Evolutionary conservation across 441 rosid species (phyloP).

Genomic region (Bruguiera hainesii): DNA sequence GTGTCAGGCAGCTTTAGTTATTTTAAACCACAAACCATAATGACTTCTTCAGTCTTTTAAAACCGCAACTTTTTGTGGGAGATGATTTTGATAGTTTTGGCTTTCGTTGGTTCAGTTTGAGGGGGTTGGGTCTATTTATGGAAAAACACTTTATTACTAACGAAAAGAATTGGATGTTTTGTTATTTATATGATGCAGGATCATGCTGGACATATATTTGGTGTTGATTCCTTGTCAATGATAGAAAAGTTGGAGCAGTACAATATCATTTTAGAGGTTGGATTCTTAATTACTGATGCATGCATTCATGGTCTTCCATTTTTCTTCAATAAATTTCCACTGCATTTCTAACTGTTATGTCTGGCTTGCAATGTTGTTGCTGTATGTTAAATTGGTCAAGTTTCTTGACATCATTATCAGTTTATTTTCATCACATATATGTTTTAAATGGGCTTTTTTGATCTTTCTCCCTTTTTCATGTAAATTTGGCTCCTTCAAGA

Average conservation of each 20-base stretch:
- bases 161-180: too few relatives aligned
- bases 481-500: neutral
- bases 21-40: too few relatives aligned
- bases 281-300: slow-evolving; percentile 22
- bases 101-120: too few relatives aligned
- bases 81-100: too few relatives aligned
- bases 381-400: neutral
- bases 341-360: too few relatives aligned
- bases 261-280: slow-evolving; percentile 74
- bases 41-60: too few relatives aligned
- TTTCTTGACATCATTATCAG: neutral
- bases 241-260: slow-evolving; percentile 88
- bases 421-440: neutral
- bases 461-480: neutral
- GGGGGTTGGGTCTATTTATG: too few relatives aligned
- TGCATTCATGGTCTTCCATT: neutral
- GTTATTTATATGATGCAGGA: slow-evolving; percentile 44
- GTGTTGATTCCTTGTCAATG: slow-evolving; percentile 87
- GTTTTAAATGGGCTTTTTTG: neutral
- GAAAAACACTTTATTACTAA: too few relatives aligned
- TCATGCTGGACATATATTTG: slow-evolving; percentile 95
- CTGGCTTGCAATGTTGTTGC: neutral
- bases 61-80: too few relatives aligned
- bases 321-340: slow-evolving; percentile 17
- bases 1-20: too few relatives aligned